Base-by-base conservation (phyloP, 2,329 filamentous ascomycete species). In the Didymosphaeria variabile region DNA sequence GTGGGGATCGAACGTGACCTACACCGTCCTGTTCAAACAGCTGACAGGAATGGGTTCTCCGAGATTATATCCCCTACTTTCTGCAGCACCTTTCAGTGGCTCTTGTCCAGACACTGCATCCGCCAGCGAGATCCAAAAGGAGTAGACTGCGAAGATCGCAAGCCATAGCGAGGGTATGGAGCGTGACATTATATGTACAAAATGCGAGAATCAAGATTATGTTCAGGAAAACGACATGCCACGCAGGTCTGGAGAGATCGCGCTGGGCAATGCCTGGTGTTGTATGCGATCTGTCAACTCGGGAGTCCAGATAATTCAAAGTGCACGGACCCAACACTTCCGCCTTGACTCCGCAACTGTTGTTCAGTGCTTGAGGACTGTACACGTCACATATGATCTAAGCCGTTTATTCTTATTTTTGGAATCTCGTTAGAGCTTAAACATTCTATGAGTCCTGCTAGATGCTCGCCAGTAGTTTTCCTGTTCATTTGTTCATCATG, bases 11-110 rank as follows among this genome's bases (percentile, higher is more conserved):
- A 12, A 23, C 15, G 17, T n/a, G 1, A 75, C 79, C 62, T 76
- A 85, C 83, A 84, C 80, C 21, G 81, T 83, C 59, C 84, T 70
- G 64, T 85, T 85, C 66, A 86, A 69, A 72, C 84, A 86, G 62
- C 72, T 80, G 12, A 86, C 81, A 1, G 84, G 83, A 58, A 86
- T 84, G 38, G 72, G 75, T 61, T 85, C 79, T 29, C 83, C 83
- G 19, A 79, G 74, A 50, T 78, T 79, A 72, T 85, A 85, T 32
- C 79, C 81, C 51, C 75, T 71, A 63, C 74, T 73, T 57, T 75
- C 69, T 51, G 72, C 72, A 23, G 69, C 61, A 21, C 62, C 64
- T 44, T 76, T 74, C 23, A 81, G 68, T 8, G 79, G 77, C 67
- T 82, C 78, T 67, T 83, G 80, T 23, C 74, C 73, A 36, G 77